Evolutionary conservation across 2,329 filamentous ascomycete species (phyloP).

Genomic region (Aspergillus sp.): DNA sequence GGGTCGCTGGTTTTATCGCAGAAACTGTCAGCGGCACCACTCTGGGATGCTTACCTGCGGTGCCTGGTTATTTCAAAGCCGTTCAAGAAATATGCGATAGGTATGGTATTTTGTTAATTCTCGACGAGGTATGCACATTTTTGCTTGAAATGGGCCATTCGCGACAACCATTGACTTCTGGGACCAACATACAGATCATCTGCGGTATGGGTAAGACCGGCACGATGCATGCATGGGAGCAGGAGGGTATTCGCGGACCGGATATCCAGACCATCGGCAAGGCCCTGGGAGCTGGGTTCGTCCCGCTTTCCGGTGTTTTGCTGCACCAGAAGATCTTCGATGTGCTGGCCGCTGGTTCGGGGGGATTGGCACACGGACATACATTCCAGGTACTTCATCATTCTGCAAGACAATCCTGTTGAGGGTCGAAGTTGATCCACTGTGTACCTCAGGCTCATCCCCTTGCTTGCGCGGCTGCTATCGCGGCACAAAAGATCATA

Average conservation of each 20-base stretch:
- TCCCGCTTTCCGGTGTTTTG: not conserved
- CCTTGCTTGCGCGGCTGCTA: conserved; percentile 1
- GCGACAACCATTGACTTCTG: not conserved
- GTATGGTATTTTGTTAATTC: not conserved
- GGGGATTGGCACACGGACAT: conserved; percentile 1
- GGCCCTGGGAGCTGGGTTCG: conserved; percentile 3
- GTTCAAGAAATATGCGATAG: not conserved
- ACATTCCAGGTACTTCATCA: not conserved
- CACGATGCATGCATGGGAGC: conserved; percentile 3
- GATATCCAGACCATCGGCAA: conserved; percentile 4
- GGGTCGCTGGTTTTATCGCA: not conserved
- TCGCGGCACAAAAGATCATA: conserved; percentile 2
- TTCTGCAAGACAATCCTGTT: not conserved
- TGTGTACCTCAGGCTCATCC: conserved; percentile 1
- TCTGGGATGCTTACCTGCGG: conserved; percentile 1
- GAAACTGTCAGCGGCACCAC: conserved; percentile 3
- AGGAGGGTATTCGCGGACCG: not conserved
- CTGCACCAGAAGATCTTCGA: conserved; percentile 3
- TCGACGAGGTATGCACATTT: not conserved
- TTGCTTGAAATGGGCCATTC: no score
- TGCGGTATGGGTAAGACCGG: conserved; percentile 4
- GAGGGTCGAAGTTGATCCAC: not conserved
- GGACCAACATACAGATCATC: not conserved
- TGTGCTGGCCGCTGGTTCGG: not conserved
- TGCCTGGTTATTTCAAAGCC: not conserved